Evolutionary conservation across 108 stramenopile genomes (phyloP), one percentile per base, ranked within the genome.

Genomic region (Fragilaria radians): DNA sequence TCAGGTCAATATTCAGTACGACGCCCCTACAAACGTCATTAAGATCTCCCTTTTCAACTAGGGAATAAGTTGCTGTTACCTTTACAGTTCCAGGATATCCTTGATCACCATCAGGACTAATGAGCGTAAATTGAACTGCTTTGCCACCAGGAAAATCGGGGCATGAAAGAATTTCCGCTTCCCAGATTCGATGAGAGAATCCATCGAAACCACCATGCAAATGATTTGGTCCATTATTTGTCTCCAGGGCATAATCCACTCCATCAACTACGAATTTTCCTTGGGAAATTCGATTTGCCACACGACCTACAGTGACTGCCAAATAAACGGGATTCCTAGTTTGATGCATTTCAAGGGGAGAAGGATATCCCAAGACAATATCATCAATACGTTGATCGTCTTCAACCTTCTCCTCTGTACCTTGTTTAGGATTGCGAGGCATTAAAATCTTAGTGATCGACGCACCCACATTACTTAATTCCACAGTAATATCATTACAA

Each of bases 131-230:
- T 57, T 68, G 48, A 3, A 67, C 56, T 23, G 22, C 30, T 25
- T 2, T 25, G 14, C 32, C 32, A 21, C 28, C 53, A 9, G 29
- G 61, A n/a, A n/a, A n/a, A 2, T 53, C 63, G 62, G 60, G 52
- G 22, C 54, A 59, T 45, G 51, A 29, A 17, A 77, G 60, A 21
- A 79, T 68, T 28, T 61, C 57, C 24, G 71, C 79, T 28, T 77
- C 67, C 90, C 90, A 95, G 17, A 78, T 61, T 33, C 64, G 49
- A 32, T 59, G 56, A 46, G 64, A 54, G 28, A 88, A 86, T 36
- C 89, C 94, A 45, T 63, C 60, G 21, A 27, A 60, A 25, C 94
- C 94, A 30, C 94, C 94, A 59, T 95, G 94, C 21, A 95, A 61
- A 57, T 84, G 81, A 77, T 95, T 86, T 9, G 82, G 77, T 1